Evolutionary conservation across 1,284 basidiomycete genomes (phyloP).

Genomic region (Ceratobasidium sp.): DNA sequence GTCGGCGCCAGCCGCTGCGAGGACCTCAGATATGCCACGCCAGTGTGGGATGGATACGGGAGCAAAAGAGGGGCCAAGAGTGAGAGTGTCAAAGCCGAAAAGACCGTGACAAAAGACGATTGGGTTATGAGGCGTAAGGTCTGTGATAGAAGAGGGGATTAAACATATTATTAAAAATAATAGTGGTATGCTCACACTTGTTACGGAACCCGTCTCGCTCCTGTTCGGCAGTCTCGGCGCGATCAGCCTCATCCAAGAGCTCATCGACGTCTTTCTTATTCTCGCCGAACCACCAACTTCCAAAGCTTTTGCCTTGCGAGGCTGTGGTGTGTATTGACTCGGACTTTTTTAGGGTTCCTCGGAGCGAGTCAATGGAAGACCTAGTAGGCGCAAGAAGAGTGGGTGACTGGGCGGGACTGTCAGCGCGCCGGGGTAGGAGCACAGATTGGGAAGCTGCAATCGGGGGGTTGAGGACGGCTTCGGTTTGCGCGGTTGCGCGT

Average conservation of each 20-base stretch:
- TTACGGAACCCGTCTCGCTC: slow-evolving; percentile 64
- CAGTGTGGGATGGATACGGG: slow-evolving; percentile 89
- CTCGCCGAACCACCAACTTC: slow-evolving; percentile 54
- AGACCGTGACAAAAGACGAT: slow-evolving; percentile 94
- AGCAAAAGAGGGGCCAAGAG: slow-evolving; percentile 69
- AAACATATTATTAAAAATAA: slow-evolving; percentile 19
- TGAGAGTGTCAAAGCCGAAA: slow-evolving; percentile 83
- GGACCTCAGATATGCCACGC: slow-evolving; percentile 90
- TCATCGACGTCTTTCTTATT: slow-evolving; percentile 60
- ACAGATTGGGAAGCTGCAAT: slow-evolving; percentile 32
- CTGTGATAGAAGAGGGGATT: slow-evolving; percentile 52
- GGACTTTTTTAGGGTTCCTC: slow-evolving; percentile 35
- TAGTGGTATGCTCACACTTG: slow-evolving; percentile 64
- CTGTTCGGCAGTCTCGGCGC: slow-evolving; percentile 59
- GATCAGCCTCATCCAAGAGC: slow-evolving; percentile 66
- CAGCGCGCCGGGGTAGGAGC: slow-evolving; percentile 18
- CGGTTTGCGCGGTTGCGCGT: slow-evolving; percentile 45
- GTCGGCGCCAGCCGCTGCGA: slow-evolving; percentile 87
- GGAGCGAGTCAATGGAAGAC: slow-evolving; percentile 31
- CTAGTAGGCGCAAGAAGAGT: slow-evolving; percentile 39
- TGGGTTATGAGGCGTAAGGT: slow-evolving; percentile 78
- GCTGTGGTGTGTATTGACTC: slow-evolving; percentile 44
- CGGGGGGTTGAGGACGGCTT: slow-evolving; percentile 34
- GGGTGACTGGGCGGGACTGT: slow-evolving; percentile 29
- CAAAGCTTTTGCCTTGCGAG: slow-evolving; percentile 45